phyloP scores from a whole-genome alignment of 148 eudicot species.

The Silene uniflora region DNA sequence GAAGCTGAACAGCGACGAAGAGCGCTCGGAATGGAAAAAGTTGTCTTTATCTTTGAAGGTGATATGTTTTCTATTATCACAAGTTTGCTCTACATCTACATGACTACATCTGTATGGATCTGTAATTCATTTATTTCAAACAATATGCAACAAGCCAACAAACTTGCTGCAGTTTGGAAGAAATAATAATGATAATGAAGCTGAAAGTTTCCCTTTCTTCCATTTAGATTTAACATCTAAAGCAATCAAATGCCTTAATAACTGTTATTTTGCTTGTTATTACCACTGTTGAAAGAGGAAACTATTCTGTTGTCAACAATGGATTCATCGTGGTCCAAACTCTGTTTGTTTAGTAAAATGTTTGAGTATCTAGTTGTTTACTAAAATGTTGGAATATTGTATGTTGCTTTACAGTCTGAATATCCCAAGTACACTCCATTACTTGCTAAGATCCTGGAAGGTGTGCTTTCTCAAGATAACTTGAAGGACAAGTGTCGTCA shows the following conservation, averaged over 20 bases:
- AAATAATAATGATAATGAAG: neutral
- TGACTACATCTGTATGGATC: neutral
- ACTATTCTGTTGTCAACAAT: neutral
- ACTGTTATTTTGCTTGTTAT: neutral
- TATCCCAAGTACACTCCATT: conserved; percentile 84
- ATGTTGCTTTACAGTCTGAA: conserved; percentile 60
- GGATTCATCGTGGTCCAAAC: neutral
- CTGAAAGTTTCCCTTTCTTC: neutral
- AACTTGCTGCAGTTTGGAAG: neutral
- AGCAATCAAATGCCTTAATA: neutral
- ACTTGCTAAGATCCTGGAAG: conserved; percentile 91
- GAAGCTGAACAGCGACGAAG: conserved; percentile 69
- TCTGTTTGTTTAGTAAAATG: neutral
- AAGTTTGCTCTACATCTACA: neutral
- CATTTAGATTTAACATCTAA: neutral
- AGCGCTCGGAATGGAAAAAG: conserved; percentile 68
- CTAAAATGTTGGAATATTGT: conserved; percentile 6
- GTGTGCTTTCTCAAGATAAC: conserved; percentile 53
- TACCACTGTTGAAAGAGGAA: neutral
- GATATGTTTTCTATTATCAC: neutral
- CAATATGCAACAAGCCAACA: conserved; percentile 4
- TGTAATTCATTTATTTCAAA: neutral
- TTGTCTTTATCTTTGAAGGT: conserved; percentile 72
- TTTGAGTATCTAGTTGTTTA: neutral
- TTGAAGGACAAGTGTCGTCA: conserved; percentile 51